Base-by-base conservation (phyloP, 2,329 filamentous ascomycete species). In the Fusarium poae region DNA sequence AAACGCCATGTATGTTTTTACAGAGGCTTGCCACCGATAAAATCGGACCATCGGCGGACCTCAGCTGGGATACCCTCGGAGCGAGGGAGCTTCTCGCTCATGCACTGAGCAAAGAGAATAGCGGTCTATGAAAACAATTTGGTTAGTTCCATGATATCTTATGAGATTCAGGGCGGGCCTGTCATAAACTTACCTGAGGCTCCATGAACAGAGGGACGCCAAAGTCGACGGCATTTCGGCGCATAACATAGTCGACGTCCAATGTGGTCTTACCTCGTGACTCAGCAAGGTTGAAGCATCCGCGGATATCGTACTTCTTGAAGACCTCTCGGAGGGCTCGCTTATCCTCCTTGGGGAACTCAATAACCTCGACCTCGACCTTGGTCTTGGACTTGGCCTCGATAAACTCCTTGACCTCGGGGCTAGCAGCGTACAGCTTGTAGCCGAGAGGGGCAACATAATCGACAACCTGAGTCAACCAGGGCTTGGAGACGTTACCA, bases 201-300 rank as follows among this genome's bases (percentile, higher is more conserved):
- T 98, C 95, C 94, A 97, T 97, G 81, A 99, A 98, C 58, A 99
- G 85, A 49, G 96, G 96, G 32, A 98, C 94, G 74, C 95, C 95
- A 80, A 99, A 99, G 83, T 99, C 96, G 58, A 99, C 96, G 29
- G 96, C 96, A 78, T 99, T 99, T 79, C 96, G 89, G 76, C 96
- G 89, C 95, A 98, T 98, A 59, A 99, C 94, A 76, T 99, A 99
- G 84, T 99, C 94, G 77, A 97, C 93, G 78, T 99, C 96, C 65
- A 92, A 84, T 65, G 93, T 85, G 37, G 92, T 95, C 85, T 92
- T 94, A 65, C 90, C 96, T 77, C 94, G 87, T 72, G 88, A 88
- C 81, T 91, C 89, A 62, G 95, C 94, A 75, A 99, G 84, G 85
- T 98, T 98, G 87, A 99, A 99, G 65, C 94, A 92, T 76, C 96